Conservation (phyloP, 768 basidiomycete species). For the Tricholoma sp. region DNA sequence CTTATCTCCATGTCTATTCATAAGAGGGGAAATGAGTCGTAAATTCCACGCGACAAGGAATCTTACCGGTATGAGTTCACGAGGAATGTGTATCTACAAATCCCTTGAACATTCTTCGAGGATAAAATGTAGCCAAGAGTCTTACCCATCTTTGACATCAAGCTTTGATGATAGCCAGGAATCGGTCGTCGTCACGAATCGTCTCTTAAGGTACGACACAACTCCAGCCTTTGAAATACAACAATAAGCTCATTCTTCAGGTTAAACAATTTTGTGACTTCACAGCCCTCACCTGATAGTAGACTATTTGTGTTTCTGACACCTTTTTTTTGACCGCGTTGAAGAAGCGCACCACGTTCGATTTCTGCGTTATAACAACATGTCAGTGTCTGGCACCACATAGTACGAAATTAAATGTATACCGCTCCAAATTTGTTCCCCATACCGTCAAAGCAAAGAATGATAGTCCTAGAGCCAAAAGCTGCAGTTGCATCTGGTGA, state of each 20-base stretch:
- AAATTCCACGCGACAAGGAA: no score
- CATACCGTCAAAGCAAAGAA: background rate
- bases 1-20: slow-evolving; percentile 22
- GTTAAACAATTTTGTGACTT: no score
- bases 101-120: background rate
- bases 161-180: slow-evolving; percentile 12
- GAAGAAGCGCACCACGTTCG: slow-evolving; percentile 18
- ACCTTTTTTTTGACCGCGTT: slow-evolving; percentile 13
- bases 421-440: slow-evolving; percentile 17
- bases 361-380: no score
- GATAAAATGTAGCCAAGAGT: background rate
- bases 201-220: slow-evolving; percentile 19
- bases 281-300: slow-evolving; percentile 21
- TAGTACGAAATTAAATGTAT: background rate
- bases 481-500: no score
- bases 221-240: slow-evolving; percentile 14
- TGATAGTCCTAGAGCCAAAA: no score
- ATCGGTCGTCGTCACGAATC: slow-evolving; percentile 14
- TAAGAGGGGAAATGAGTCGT: background rate
- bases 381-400: background rate
- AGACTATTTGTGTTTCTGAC: slow-evolving; percentile 13
- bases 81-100: slow-evolving; percentile 16
- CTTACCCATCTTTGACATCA: slow-evolving; percentile 26
- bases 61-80: slow-evolving; percentile 19
- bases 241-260: background rate